A percentile compares a stretch with the other conserved stretches of the same genome.
Conservation (phyloP, 2,329 filamentous ascomycete species). For the Trichoderma sp. region DNA sequence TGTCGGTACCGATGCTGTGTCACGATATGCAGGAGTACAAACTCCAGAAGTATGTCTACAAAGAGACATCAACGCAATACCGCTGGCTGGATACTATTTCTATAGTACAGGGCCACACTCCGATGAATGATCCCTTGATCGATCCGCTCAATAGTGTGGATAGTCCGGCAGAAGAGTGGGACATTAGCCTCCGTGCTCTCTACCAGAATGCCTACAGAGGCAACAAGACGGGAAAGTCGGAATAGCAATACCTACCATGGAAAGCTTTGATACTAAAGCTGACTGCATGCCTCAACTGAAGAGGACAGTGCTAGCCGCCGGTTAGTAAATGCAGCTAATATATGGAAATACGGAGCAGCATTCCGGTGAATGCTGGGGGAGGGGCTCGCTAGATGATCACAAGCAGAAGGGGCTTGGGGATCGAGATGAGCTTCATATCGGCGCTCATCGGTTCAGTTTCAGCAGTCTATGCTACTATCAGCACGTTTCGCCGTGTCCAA, state of each 20-base stretch:
- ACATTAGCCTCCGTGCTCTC: neutral
- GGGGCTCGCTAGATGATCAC: neutral
- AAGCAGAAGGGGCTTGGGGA: neutral
- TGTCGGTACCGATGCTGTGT: neutral
- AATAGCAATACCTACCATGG: neutral
- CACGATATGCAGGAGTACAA: neutral
- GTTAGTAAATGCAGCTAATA: neutral
- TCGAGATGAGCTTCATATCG: neutral
- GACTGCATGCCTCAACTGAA: neutral
- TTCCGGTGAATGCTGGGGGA: neutral
- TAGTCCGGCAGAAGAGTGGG: neutral
- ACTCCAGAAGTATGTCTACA: neutral
- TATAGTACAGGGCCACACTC: neutral
- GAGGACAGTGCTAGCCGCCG: neutral
- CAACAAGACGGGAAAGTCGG: neutral
- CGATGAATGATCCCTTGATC: neutral
- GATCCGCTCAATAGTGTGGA: neutral
- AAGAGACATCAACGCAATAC: neutral
- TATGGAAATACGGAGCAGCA: neutral
- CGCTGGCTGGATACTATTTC: neutral
- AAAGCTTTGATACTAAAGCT: neutral
- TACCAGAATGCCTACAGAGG: neutral
- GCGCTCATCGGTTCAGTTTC: neutral
- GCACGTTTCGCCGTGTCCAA: neutral
- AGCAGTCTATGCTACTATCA: neutral